These are phyloP conservation scores for Sporothrix phasma DNA, from an alignment of 2,329 filamentous ascomycete genomes.

Conservation along the genomic window DNA sequence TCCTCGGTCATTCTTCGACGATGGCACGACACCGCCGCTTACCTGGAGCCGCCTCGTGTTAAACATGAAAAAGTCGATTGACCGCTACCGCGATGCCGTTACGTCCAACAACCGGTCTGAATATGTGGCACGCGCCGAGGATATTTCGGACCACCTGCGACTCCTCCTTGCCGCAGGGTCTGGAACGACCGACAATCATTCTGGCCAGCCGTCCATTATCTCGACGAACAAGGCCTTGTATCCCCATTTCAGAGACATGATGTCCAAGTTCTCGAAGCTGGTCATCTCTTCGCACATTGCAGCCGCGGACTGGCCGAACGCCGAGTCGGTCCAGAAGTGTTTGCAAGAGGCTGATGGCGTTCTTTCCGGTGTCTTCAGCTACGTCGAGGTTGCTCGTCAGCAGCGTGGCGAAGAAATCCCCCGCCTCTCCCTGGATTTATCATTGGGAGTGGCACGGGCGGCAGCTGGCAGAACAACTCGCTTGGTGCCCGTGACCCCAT, in stretches of 20 bases:
- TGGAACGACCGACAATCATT: constrained; percentile 96
- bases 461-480: constrained; percentile 75
- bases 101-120: constrained; percentile 73
- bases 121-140: constrained; percentile 89
- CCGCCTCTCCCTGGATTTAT: constrained; percentile 87
- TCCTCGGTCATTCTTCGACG: constrained; percentile 82
- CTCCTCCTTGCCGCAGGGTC: constrained; percentile 91
- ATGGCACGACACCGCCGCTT: constrained; percentile 66
- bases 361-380: constrained; percentile 85
- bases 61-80: constrained; percentile 86
- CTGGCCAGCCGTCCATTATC: constrained; percentile 97
- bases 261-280: constrained; percentile 99
- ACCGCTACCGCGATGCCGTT: constrained; percentile 84
- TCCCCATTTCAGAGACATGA: constrained; percentile 96
- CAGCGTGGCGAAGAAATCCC: constrained; percentile 90
- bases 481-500: constrained; percentile 57
- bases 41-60: constrained; percentile 86
- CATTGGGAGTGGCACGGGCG: constrained; percentile 70
- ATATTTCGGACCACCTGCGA: constrained; percentile 92
- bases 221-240: constrained; percentile 96
- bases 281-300: constrained; percentile 97
- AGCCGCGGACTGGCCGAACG: constrained; percentile 87
- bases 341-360: constrained; percentile 96
- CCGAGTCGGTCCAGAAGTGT: constrained; percentile 90
- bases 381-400: constrained; percentile 88